A percentile compares a stretch with the other conserved stretches of the same genome.
Conservation (phyloP, 306 rosid species). For the Leucaena leucocephala region DNA sequence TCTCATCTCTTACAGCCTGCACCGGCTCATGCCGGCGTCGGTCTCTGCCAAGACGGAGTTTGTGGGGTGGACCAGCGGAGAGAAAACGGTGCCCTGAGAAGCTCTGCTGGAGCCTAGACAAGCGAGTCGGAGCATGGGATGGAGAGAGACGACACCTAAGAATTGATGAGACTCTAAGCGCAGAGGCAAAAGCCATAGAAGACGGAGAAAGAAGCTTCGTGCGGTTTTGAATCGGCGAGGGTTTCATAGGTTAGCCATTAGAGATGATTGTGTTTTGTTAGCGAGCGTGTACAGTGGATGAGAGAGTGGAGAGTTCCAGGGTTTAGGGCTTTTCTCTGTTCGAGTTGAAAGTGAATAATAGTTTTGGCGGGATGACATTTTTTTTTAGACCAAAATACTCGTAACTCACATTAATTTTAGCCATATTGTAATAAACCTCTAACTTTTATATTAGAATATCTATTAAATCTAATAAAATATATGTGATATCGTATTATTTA, state of each 20-base stretch:
- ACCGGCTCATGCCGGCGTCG: slow-evolving; percentile 45
- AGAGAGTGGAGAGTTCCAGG: not conserved
- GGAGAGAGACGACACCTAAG: slow-evolving; percentile 54
- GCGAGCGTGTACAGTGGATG: not conserved
- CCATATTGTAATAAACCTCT: too few species aligned
- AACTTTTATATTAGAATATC: too few species aligned
- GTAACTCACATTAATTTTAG: too few species aligned
- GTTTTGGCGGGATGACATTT: slow-evolving; percentile 3
- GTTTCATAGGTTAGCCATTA: slow-evolving; percentile 37
- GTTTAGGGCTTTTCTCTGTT: slow-evolving; percentile 8
- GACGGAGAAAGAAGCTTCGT: slow-evolving; percentile 10
- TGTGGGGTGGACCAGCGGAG: slow-evolving; percentile 40
- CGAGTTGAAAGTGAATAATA: not conserved
- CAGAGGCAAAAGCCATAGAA: slow-evolving; percentile 70
- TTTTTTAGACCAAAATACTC: too few species aligned
- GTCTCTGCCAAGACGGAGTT: slow-evolving; percentile 32
- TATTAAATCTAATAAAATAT: too few species aligned
- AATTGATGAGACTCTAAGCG: slow-evolving; percentile 60
- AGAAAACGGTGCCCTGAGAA: slow-evolving; percentile 61
- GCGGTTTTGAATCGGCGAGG: slow-evolving; percentile 1
- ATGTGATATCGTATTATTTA: too few species aligned
- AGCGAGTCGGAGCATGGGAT: slow-evolving; percentile 32
- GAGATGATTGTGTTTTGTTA: not conserved
- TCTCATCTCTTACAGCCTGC: slow-evolving; percentile 33
- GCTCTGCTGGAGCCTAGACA: slow-evolving; percentile 44